Base-by-base conservation (phyloP, 768 basidiomycete species). In the Suillus subalutaceus region DNA sequence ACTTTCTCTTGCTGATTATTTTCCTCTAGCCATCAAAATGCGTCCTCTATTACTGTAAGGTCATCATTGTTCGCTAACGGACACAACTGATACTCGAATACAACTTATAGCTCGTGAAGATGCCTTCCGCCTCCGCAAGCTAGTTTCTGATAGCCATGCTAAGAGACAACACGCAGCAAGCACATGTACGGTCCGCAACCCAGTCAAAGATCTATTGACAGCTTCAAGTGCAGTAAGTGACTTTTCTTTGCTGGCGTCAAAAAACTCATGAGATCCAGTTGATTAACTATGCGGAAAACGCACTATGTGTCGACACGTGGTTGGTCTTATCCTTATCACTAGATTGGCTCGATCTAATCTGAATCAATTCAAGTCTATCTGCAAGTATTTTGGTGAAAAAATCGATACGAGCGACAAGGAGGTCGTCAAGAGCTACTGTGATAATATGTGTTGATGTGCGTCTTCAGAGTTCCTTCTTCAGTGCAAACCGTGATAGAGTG, bases 391-490 rank as follows among this genome's bases (percentile, higher is more conserved):
- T 68, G 93, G 91, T 1, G 93, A 94, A 76, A 67, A 71, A 0
- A 85, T 93, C 44, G 83, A 91, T 67, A 70, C 77, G 8, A 75
- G 72, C 13, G 82, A 90, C 68, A 69, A 79, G 10, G 80, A 79
- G 8, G 65, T 80, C 13, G 74, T 84, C 62, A 82, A 81, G 63
- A 71, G 72, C 5, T 87, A 91, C 69, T 95, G 93, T 70, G 76
- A 89, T 62, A 80, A 82, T 57, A 94, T 93, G 91, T 95, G 93
- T 70, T n/a, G 93, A 95, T 73, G 93, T 93, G 71, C 32, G 88
- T 76, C 1, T 71, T 18, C 43, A 62, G 6, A 48, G 1, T 26
- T n/a, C 2, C 7, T 52, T 32, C 41, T 46, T 48, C 46, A 12
- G 61, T 56, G 32, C 10, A n/a, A 3, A 64, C 20, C 4, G 13